Evolutionary conservation across 352 stramenopile species (phyloP).

Genomic region (Phytophthora rubi): DNA sequence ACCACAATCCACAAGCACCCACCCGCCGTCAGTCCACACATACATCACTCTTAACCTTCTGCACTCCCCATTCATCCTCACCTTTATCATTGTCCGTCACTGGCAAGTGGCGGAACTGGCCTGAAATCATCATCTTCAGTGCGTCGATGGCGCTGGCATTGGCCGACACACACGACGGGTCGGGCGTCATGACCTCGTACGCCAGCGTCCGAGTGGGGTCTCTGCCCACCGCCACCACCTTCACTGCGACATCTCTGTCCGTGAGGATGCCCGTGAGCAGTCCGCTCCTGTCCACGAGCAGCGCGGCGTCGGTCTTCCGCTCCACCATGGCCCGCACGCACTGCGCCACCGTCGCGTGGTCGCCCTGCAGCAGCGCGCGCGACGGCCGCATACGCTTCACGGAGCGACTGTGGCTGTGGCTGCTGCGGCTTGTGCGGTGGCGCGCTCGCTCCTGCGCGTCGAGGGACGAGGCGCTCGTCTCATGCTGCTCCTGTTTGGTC

Average conservation of each 20-base stretch:
- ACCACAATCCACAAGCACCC: constrained; percentile 1
- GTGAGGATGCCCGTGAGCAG: constrained; percentile 95
- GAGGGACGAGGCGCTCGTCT: constrained; percentile 8
- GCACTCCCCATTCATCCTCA: constrained; percentile 15
- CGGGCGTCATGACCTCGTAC: constrained; percentile 94
- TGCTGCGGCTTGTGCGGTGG: constrained; percentile 32
- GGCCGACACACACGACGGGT: constrained; percentile 94
- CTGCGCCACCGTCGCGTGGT: constrained; percentile 73
- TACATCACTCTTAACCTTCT: not conserved
- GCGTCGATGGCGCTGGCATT: constrained; percentile 95
- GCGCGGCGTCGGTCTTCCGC: constrained; percentile 92
- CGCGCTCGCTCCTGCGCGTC: constrained; percentile 12
- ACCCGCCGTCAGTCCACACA: not conserved
- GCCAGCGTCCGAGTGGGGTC: constrained; percentile 81
- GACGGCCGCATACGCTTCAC: constrained; percentile 74
- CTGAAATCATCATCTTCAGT: constrained; percentile 97
- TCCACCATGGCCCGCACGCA: constrained; percentile 88
- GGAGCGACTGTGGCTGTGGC: constrained; percentile 32
- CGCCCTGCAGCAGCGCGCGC: constrained; percentile 71
- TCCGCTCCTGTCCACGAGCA: constrained; percentile 91
- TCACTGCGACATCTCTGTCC: constrained; percentile 95
- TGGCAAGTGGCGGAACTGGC: constrained; percentile 96
- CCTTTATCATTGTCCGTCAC: constrained; percentile 92
- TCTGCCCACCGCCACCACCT: constrained; percentile 91
- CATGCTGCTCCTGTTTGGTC: constrained; percentile 6